Conservation (phyloP, 306 rosid genomes). For the Cicer chorassanicum region DNA sequence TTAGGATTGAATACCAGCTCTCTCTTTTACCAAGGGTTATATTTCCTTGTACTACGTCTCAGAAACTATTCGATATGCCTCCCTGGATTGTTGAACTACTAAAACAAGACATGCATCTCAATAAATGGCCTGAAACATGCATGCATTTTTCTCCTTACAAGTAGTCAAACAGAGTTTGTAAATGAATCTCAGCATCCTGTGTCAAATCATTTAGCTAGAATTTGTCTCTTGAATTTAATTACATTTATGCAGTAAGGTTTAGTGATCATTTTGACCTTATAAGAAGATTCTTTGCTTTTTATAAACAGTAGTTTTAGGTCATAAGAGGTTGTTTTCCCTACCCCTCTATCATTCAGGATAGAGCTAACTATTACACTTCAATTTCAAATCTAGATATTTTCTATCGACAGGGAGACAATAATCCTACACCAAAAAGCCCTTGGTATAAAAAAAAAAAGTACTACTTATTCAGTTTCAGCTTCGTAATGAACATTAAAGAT, state of each 20-base stretch:
- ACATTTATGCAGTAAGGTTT: not conserved
- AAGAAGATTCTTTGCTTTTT: conserved; percentile 16
- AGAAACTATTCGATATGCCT: conserved; percentile 19
- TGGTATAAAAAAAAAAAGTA: not conserved
- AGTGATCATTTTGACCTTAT: conserved; percentile 12
- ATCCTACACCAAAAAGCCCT: conserved; percentile 4
- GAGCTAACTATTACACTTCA: conserved; percentile 19
- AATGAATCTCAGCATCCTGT: conserved; percentile 1
- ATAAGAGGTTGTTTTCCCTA: not conserved
- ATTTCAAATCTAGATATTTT: conserved; percentile 2
- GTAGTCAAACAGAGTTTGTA: conserved; percentile 19
- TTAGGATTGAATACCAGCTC: conserved; percentile 1
- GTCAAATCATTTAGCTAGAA: conserved; percentile 15
- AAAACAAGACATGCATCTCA: not conserved
- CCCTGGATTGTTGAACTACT: not conserved
- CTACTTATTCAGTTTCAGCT: not conserved
- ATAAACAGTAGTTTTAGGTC: not conserved
- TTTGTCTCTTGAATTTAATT: not conserved
- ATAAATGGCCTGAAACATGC: not conserved
- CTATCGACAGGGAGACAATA: not conserved
- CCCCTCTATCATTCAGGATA: conserved; percentile 18
- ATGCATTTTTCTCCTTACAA: not conserved
- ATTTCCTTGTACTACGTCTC: not conserved
- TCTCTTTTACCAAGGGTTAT: conserved; percentile 12
- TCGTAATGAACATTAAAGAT: not conserved